phyloP scores from a whole-genome alignment of 2,329 filamentous ascomycete species.

The Fusarium decemcellulare region DNA sequence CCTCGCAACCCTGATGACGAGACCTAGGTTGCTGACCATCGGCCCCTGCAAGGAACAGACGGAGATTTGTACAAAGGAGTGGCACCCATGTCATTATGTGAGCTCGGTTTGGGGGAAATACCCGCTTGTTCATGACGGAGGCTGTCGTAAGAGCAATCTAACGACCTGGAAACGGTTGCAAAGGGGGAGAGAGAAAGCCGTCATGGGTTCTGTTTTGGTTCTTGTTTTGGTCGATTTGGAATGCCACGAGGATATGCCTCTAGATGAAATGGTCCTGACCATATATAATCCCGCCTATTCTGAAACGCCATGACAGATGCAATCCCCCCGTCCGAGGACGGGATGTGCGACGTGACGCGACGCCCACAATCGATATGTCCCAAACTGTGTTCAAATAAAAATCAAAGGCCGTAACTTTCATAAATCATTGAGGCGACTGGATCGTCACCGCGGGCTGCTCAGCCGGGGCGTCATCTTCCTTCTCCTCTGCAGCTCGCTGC shows the following conservation, averaged over 20 bases:
- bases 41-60: neutral
- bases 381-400: conserved; percentile 22
- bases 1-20: neutral
- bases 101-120: neutral
- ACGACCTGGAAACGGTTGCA: neutral
- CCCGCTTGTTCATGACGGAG: too few species aligned
- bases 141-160: neutral
- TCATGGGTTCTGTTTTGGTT: conserved; percentile 1
- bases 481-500: conserved; percentile 38
- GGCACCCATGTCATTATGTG: neutral
- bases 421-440: conserved; percentile 46
- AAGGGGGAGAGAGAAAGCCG: neutral
- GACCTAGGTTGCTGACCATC: conserved; percentile 8
- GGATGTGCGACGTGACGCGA: conserved; percentile 27
- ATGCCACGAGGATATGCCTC: conserved; percentile 15
- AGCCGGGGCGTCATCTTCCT: conserved; percentile 38
- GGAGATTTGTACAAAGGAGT: neutral
- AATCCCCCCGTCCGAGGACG: conserved; percentile 33
- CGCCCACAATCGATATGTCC: conserved; percentile 23
- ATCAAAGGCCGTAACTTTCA: conserved; percentile 29
- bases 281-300: conserved; percentile 41
- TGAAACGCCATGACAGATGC: conserved; percentile 49
- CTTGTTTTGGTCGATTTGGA: conserved; percentile 18
- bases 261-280: conserved; percentile 31
- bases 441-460: conserved; percentile 46